phyloP scores from a whole-genome alignment of 1,284 basidiomycete genomes.

The Trichosporon sp. region DNA sequence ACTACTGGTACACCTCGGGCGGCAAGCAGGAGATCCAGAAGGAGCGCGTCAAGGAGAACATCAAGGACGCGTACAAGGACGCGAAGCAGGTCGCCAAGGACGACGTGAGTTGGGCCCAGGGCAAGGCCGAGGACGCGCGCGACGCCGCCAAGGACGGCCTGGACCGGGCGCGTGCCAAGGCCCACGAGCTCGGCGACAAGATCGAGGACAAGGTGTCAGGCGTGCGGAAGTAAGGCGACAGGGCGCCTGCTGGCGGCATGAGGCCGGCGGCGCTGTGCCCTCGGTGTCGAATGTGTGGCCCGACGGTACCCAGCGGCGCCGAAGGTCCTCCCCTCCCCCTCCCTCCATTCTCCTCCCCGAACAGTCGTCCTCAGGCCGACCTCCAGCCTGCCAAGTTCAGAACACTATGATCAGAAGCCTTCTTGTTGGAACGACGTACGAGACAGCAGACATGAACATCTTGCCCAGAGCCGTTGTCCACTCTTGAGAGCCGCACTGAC shows the following conservation, averaged over 20 bases:
- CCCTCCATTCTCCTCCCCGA: no score
- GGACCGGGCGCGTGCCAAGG: neutral
- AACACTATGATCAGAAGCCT: neutral
- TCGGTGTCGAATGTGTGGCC: neutral
- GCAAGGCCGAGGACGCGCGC: neutral
- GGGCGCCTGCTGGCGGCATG: neutral
- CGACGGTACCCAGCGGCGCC: no score
- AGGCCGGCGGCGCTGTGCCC: neutral
- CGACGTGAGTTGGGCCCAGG: neutral
- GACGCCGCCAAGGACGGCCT: neutral
- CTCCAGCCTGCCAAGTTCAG: no score
- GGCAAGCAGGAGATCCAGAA: slow-evolving; percentile 5
- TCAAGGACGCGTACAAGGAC: slow-evolving; percentile 1
- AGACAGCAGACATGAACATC: no score
- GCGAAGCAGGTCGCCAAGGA: neutral
- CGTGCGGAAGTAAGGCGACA: neutral
- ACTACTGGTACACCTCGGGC: neutral
- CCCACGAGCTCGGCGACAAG: neutral
- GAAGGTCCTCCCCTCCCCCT: no score
- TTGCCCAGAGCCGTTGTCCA: neutral
- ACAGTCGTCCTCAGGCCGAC: no score
- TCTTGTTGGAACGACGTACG: neutral
- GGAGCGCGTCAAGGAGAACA: neutral
- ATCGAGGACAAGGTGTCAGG: neutral
- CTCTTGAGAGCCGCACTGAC: neutral